phyloP scores from a whole-genome alignment of 768 basidiomycete genomes.

The Sarcodon sp. region DNA sequence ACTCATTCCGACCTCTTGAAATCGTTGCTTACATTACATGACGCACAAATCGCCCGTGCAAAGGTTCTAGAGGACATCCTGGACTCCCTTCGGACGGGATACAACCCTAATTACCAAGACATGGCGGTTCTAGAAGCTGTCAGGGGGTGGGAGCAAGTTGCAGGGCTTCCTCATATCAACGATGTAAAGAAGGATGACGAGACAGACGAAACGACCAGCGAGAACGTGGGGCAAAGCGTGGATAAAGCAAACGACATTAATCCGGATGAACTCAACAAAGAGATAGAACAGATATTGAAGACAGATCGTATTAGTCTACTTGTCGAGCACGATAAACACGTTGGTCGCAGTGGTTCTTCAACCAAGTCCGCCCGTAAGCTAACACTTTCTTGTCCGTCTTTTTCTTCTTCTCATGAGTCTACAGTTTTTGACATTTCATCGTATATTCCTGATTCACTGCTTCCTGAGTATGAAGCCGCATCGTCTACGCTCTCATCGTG shows the following conservation, averaged over 20 bases:
- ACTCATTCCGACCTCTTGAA: slow-evolving; percentile 65
- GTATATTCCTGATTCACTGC: slow-evolving; percentile 75
- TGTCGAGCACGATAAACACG: slow-evolving; percentile 63
- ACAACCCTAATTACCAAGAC: slow-evolving; percentile 99
- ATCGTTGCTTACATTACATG: slow-evolving; percentile 61
- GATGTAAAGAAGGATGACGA: slow-evolving; percentile 40
- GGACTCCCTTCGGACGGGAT: slow-evolving; percentile 63
- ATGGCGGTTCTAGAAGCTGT: slow-evolving; percentile 98
- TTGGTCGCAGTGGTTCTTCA: slow-evolving; percentile 29
- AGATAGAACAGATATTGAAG: slow-evolving; percentile 42
- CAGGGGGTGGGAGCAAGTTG: slow-evolving; percentile 78
- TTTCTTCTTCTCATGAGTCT: not conserved
- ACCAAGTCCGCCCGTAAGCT: slow-evolving; percentile 36
- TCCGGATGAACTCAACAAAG: slow-evolving; percentile 38
- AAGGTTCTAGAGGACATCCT: slow-evolving; percentile 75
- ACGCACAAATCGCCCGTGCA: slow-evolving; percentile 64
- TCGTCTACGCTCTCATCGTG: slow-evolving; percentile 27
- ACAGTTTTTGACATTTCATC: slow-evolving; percentile 69
- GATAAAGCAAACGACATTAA: slow-evolving; percentile 10
- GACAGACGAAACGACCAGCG: slow-evolving; percentile 13
- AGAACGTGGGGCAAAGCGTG: slow-evolving; percentile 5
- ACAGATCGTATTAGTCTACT: slow-evolving; percentile 67
- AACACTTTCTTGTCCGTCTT: not conserved
- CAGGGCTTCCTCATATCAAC: slow-evolving; percentile 59
- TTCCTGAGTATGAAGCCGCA: slow-evolving; percentile 58